Percentiles rank a stretch among this genome's conserved stretches.
Conservation (phyloP, 495 filamentous ascomycete genomes). For the Hypoxylon crocopeplum region DNA sequence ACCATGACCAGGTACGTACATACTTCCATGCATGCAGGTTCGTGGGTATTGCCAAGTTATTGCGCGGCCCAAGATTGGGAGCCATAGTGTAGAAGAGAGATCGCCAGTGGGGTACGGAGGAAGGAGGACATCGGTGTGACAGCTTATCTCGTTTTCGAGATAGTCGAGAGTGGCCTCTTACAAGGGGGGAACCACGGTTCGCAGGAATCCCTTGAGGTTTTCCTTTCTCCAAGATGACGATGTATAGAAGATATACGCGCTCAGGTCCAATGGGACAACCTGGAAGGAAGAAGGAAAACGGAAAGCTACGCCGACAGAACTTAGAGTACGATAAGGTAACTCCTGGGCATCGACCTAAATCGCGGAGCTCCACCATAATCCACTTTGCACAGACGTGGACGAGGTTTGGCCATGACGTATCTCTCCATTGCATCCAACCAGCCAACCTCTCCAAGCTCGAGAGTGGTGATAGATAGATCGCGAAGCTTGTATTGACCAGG, state of each 20-base stretch:
- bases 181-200: too few species aligned
- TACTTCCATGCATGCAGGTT: too few species aligned
- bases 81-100: background rate
- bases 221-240: too few species aligned
- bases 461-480: background rate
- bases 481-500: background rate
- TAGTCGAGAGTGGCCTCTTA: too few species aligned
- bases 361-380: constrained; percentile 12
- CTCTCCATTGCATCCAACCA: constrained; percentile 7
- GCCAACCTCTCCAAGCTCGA: constrained; percentile 1
- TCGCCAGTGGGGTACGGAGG: constrained; percentile 11
- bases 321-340: background rate
- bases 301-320: background rate
- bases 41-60: too few species aligned
- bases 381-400: constrained; percentile 22
- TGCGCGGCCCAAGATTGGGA: background rate
- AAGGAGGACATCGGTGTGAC: background rate
- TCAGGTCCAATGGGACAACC: background rate
- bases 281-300: background rate
- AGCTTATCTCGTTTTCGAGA: constrained; percentile 7
- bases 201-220: too few species aligned
- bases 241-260: too few species aligned
- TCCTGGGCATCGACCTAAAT: constrained; percentile 10
- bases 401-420: constrained; percentile 21
- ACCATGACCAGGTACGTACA: too few species aligned